phyloP scores from a whole-genome alignment of 164 flowering plant species.

The Annona squamosa region DNA sequence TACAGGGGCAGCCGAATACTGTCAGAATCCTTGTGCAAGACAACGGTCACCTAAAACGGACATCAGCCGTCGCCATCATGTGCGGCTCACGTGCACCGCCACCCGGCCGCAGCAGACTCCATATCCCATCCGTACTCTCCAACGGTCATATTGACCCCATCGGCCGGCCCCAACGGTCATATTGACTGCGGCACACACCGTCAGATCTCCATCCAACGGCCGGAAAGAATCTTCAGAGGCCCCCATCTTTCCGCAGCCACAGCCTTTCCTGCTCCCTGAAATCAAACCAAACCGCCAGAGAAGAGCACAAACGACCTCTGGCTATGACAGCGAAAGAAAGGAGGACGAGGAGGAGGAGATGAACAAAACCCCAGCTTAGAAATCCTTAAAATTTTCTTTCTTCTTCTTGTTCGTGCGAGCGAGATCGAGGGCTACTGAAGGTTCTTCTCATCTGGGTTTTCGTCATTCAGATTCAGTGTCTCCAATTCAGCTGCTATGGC shows the following conservation, averaged over 20 bases:
- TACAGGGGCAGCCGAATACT: no score
- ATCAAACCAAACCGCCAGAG: slow-evolving; percentile 21
- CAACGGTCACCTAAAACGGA: slow-evolving; percentile 38
- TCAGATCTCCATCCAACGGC: slow-evolving; percentile 47
- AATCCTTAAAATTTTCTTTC: background rate
- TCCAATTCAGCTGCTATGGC: slow-evolving; percentile 24
- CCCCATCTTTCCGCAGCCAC: slow-evolving; percentile 15
- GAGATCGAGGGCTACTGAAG: slow-evolving; percentile 4
- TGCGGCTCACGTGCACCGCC: slow-evolving; percentile 22
- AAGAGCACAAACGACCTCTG: slow-evolving; percentile 12
- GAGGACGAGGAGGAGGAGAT: background rate
- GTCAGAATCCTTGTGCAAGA: slow-evolving; percentile 2
- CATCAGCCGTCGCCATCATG: slow-evolving; percentile 20
- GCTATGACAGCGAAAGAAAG: slow-evolving; percentile 13
- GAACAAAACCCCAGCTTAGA: slow-evolving; percentile 12
- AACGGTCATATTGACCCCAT: slow-evolving; percentile 18
- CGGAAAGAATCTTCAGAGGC: slow-evolving; percentile 11
- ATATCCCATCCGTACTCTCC: slow-evolving; percentile 26
- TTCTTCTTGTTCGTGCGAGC: slow-evolving; percentile 4
- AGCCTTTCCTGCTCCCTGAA: slow-evolving; percentile 14
- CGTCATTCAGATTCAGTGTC: slow-evolving; percentile 13
- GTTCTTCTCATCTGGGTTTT: slow-evolving; percentile 19
- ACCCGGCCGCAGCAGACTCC: slow-evolving; percentile 9
- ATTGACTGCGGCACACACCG: slow-evolving; percentile 35
- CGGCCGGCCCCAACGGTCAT: slow-evolving; percentile 53